Base-by-base conservation (phyloP, 805 yeast species). In the Metschnikowia hibisci region DNA sequence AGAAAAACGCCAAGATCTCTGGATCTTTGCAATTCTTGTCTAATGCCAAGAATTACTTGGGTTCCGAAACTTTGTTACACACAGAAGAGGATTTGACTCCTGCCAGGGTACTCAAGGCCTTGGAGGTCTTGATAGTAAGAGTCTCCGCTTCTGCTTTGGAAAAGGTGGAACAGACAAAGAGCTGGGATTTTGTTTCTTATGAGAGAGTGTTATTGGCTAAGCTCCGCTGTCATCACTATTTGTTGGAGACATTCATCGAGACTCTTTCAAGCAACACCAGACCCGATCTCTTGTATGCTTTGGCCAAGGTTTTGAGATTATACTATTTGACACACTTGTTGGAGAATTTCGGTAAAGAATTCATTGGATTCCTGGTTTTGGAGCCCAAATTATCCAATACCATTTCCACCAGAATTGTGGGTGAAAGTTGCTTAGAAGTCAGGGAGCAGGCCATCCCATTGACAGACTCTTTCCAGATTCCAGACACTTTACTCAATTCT, bases 161-260 rank as follows among this genome's bases (percentile, higher is more conserved):
- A 11, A 55, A 62, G 37, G 58, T 55, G 25, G 58, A 61, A 46
- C 52, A 52, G 39, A 53, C 46, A 42, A 50, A 56, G 32, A 63
- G 65, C 35, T 66, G 63, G 62, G 74, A 70, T 52, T 48, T 53
- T 34, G 61, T 66, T 39, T 64, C 69, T 42, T 57, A 64, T 46
- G 64, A 67, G 42, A 59, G 67, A 45, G 72, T 69, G 34, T 54
- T 57, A 43, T 58, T 70, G 53, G 64, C 74, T 42, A 70, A 70
- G 55, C 67, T 70, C 53, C 64, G 65, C 44, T 70, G 74, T 41
- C 74, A 70, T 47, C 71, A 64, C 50, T 71, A 67, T 58, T 51
- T 68, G 48, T 64, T 69, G 56, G 56, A 54, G 32, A 64, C 63
- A 42, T 61, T 56, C 50, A 34, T 60, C 23, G 55, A 49, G 29